Evolutionary conservation across 2,329 filamentous ascomycete genomes (phyloP).

Genomic region (Coniella lustricola): DNA sequence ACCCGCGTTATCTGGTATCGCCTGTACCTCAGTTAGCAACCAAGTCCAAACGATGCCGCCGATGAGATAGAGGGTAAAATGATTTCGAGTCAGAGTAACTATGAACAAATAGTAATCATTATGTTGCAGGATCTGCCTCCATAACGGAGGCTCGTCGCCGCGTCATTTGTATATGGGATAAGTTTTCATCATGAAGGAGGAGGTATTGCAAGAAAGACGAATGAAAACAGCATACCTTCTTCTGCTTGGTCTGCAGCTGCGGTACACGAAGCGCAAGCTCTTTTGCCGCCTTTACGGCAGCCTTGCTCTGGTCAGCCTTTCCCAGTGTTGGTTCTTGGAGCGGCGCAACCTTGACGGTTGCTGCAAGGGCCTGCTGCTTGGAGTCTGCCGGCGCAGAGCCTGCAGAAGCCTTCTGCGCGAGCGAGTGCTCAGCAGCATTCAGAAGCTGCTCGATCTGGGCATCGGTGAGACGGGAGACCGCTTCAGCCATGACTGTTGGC

Average conservation of each 20-base stretch:
- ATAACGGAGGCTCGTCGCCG: conserved; percentile 70
- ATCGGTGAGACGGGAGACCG: conserved; percentile 6
- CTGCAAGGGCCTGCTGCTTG: conserved; percentile 12
- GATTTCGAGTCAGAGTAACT: conserved; percentile 58
- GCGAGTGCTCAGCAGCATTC: conserved; percentile 9
- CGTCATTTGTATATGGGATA: conserved; percentile 67
- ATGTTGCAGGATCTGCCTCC: conserved; percentile 63
- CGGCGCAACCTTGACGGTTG: conserved; percentile 8
- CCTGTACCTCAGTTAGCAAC: conserved; percentile 23
- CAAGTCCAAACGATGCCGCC: conserved; percentile 19
- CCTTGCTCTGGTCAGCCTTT: conserved; percentile 2
- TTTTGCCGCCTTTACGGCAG: conserved; percentile 18
- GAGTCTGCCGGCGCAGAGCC: not conserved
- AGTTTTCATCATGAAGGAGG: conserved; percentile 65
- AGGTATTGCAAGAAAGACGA: not conserved
- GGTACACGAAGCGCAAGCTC: conserved; percentile 25
- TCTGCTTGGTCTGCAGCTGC: conserved; percentile 20
- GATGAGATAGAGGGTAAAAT: conserved; percentile 34
- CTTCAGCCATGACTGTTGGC: conserved; percentile 11
- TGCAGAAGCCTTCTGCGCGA: conserved; percentile 1
- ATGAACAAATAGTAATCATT: conserved; percentile 56
- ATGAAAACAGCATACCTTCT: conserved; percentile 25
- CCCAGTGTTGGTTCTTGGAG: not conserved
- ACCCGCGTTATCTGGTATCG: conserved; percentile 55
- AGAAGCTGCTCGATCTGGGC: conserved; percentile 12